Evolutionary conservation across 2,329 filamentous ascomycete genomes (phyloP).

Genomic region (Penicillium sumatraense): DNA sequence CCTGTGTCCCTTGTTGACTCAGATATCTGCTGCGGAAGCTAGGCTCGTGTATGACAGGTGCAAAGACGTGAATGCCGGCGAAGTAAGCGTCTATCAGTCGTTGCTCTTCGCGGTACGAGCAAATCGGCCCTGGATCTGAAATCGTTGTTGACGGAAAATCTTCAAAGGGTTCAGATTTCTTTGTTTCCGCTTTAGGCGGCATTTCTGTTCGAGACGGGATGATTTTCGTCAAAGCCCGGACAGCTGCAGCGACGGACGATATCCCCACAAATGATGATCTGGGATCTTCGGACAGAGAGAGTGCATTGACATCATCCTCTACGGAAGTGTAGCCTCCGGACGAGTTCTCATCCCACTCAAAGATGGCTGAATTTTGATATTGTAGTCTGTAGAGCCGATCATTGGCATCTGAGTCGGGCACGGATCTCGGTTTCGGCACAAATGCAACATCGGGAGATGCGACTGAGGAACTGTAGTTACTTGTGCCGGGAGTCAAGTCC

Average conservation of each 20-base stretch:
- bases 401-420: conserved; percentile 5
- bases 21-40: conserved; percentile 20
- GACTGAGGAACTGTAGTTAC: conserved; percentile 10
- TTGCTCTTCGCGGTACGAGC: conserved; percentile 17
- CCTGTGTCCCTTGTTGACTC: conserved; percentile 8
- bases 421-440: not conserved
- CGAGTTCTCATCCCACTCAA: conserved; percentile 13
- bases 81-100: conserved; percentile 24
- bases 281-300: conserved; percentile 6
- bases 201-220: conserved; percentile 1
- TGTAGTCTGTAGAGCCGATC: conserved; percentile 8
- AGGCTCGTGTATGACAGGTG: conserved; percentile 24
- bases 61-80: conserved; percentile 19
- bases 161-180: not conserved
- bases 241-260: conserved; percentile 14
- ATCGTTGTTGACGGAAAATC: not conserved
- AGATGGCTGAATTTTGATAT: conserved; percentile 2
- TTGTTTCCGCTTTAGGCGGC: not conserved
- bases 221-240: conserved; percentile 7
- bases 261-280: conserved; percentile 16
- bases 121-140: not conserved
- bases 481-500: conserved; percentile 6
- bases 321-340: not conserved
- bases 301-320: conserved; percentile 18
- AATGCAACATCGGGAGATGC: conserved; percentile 8